Conservation (phyloP, 768 basidiomycete species). For the Roridomyces roridus region DNA sequence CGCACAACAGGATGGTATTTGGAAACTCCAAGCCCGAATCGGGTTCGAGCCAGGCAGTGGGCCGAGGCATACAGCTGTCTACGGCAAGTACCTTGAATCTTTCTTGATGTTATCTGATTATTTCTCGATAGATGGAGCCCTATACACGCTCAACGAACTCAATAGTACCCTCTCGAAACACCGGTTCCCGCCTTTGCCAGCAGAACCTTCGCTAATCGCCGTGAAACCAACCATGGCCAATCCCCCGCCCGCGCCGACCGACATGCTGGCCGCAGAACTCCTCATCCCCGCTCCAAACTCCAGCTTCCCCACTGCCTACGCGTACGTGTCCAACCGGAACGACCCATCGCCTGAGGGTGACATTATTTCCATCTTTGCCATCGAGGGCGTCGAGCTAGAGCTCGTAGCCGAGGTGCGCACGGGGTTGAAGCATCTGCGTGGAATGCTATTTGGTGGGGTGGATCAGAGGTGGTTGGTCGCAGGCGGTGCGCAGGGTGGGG, state of each 20-base stretch:
- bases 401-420: constrained; percentile 69
- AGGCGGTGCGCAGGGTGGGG: constrained; percentile 68
- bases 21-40: constrained; percentile 58
- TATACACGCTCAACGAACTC: constrained; percentile 77
- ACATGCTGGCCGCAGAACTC: constrained; percentile 74
- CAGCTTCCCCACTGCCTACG: constrained; percentile 58
- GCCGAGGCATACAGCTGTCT: constrained; percentile 70
- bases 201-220: constrained; percentile 47
- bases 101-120: neutral
- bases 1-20: constrained; percentile 50
- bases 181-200: constrained; percentile 50
- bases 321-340: constrained; percentile 81
- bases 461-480: constrained; percentile 67
- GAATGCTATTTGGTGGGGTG: constrained; percentile 68
- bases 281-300: constrained; percentile 61
- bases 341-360: constrained; percentile 75
- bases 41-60: constrained; percentile 63
- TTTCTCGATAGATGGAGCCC: constrained; percentile 51
- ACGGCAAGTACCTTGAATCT: constrained; percentile 57
- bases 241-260: constrained; percentile 47
- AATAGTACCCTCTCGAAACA: constrained; percentile 64
- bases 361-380: constrained; percentile 71
- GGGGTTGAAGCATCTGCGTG: constrained; percentile 73
- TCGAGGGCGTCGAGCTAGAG: constrained; percentile 51
- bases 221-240: constrained; percentile 56